phyloP scores from a whole-genome alignment of 164 flowering plant genomes.

The Malania oleifera region DNA sequence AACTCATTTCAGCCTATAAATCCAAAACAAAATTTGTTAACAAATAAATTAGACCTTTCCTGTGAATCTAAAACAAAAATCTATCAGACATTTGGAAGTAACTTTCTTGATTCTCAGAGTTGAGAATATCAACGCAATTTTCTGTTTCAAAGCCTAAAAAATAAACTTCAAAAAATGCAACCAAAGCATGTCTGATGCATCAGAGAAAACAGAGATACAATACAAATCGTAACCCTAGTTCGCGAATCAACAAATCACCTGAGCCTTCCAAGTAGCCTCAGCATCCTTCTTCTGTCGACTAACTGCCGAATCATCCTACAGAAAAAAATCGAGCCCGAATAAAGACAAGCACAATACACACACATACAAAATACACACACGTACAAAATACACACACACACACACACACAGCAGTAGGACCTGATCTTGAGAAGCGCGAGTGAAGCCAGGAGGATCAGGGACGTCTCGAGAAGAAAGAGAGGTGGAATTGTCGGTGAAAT shows the following conservation, averaged over 20 bases:
- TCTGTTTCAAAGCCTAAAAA: not conserved
- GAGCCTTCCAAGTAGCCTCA: slow-evolving; percentile 86
- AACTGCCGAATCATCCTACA: slow-evolving; percentile 68
- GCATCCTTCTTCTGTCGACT: slow-evolving; percentile 87
- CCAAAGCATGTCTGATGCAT: slow-evolving; percentile 1
- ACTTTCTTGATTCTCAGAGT: too few relatives aligned
- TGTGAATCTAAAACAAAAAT: too few relatives aligned
- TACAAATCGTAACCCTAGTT: not conserved
- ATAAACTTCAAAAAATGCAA: not conserved
- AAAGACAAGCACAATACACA: not conserved
- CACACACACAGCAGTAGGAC: slow-evolving; percentile 23
- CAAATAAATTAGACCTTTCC: too few relatives aligned
- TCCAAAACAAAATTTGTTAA: too few relatives aligned
- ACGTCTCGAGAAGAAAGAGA: slow-evolving; percentile 61
- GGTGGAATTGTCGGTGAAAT: slow-evolving; percentile 61
- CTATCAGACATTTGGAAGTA: too few relatives aligned
- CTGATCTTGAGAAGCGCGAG: slow-evolving; percentile 79
- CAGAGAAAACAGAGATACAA: not conserved
- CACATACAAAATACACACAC: not conserved
- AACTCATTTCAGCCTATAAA: too few relatives aligned
- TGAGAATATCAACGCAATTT: not conserved
- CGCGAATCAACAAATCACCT: slow-evolving; percentile 36
- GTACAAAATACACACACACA: not conserved
- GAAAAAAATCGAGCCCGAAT: slow-evolving; percentile 1
- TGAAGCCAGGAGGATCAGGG: slow-evolving; percentile 84